phyloP scores from a whole-genome alignment of 164 flowering plant genomes.

The Litsea cubeba region DNA sequence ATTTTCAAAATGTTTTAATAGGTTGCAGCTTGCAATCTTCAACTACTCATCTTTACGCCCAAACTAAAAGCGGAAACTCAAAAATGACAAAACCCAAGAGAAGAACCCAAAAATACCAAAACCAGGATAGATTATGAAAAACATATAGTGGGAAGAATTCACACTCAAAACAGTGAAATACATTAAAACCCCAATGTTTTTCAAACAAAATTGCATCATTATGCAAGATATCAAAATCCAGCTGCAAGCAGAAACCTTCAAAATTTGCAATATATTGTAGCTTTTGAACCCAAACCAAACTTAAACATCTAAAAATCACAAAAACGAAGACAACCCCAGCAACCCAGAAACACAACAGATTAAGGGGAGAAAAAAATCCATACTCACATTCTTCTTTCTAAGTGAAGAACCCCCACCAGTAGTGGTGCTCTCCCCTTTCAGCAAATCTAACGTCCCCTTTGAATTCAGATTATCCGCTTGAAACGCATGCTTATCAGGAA shows the following conservation, averaged over 20 bases:
- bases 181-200: not conserved
- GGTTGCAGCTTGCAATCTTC: too few species aligned
- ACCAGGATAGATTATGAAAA: too few species aligned
- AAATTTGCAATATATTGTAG: too few species aligned
- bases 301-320: too few species aligned
- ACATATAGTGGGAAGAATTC: not conserved
- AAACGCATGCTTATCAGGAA: slow-evolving; percentile 39
- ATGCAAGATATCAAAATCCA: too few species aligned
- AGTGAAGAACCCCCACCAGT: not conserved
- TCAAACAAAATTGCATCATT: too few species aligned
- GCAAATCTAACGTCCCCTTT: slow-evolving; percentile 37
- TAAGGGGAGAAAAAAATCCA: not conserved
- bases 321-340: not conserved
- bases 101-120: not conserved
- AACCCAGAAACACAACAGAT: not conserved
- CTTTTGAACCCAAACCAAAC: not conserved
- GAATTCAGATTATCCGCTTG: slow-evolving; percentile 35
- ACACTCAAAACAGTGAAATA: not conserved
- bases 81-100: not conserved
- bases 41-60: not conserved
- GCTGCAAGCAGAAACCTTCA: too few species aligned
- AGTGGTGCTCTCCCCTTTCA: slow-evolving; percentile 13
- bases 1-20: too few species aligned
- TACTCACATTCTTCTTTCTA: not conserved
- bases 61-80: not conserved